These are phyloP conservation scores for Aureobasidium namibiae DNA, from an alignment of 2,329 filamentous ascomycete genomes.

Conservation along the genomic window DNA sequence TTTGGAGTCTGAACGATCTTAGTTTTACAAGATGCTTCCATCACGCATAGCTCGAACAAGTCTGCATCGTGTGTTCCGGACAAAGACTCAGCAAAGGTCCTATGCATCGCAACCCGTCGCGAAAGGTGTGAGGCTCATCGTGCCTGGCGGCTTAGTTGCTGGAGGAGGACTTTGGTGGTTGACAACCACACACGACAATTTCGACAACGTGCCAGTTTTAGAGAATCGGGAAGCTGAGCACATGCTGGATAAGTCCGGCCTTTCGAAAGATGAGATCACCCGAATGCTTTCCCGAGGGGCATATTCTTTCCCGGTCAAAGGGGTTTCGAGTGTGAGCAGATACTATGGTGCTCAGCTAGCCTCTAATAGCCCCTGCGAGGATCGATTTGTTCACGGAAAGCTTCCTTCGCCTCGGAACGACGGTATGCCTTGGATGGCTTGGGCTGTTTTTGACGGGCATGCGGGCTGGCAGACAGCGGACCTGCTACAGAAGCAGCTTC, in stretches of 20 bases:
- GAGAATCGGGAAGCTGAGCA: background rate
- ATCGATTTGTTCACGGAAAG: background rate
- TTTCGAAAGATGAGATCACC: background rate
- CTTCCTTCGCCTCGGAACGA: background rate
- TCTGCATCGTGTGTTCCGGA: background rate
- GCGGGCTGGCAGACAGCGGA: slow-evolving; percentile 25
- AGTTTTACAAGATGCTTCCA: background rate
- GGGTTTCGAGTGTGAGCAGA: background rate
- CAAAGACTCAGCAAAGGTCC: too few relatives aligned
- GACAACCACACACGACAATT: background rate
- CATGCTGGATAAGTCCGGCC: background rate
- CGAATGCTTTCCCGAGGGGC: background rate
- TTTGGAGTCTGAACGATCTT: too few relatives aligned
- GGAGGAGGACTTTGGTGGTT: background rate
- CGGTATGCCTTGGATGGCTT: slow-evolving; percentile 23
- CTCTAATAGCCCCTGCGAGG: slow-evolving; percentile 13
- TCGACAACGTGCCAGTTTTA: background rate
- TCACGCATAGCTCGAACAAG: background rate
- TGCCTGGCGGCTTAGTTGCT: background rate
- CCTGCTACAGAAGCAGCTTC: slow-evolving; percentile 20
- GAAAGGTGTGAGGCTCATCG: background rate
- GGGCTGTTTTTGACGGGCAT: slow-evolving; percentile 37
- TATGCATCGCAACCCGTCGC: background rate
- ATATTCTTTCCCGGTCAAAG: background rate
- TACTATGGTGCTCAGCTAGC: slow-evolving; percentile 2